These are phyloP conservation scores for Vishniacozyma victoriae DNA, from an alignment of 768 basidiomycete species.

Conservation along the genomic window DNA sequence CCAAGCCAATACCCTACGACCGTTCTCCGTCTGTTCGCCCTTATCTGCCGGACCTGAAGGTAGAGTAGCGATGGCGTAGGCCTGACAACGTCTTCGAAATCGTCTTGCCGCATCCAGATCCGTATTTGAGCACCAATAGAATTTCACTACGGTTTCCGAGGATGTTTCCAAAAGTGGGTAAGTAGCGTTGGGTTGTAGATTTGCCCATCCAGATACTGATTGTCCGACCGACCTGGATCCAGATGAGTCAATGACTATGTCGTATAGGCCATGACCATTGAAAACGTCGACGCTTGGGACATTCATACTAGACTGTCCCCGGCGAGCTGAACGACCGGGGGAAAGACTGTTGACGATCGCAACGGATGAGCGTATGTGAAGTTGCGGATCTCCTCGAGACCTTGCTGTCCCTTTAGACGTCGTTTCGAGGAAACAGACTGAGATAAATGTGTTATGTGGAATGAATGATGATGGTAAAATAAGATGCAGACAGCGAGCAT, in stretches of 20 bases:
- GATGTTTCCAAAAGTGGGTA: background rate
- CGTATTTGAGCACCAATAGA: background rate
- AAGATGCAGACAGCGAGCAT: no score
- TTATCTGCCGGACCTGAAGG: background rate
- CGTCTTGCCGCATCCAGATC: background rate
- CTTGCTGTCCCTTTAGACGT: no score
- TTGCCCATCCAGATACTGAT: background rate
- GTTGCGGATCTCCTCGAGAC: no score
- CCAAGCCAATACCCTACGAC: slow-evolving; percentile 12
- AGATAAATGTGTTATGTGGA: no score
- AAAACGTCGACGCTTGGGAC: no score
- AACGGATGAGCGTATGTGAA: no score
- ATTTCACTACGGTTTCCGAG: background rate
- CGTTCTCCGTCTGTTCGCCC: background rate
- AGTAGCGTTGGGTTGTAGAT: background rate
- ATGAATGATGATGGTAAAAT: no score
- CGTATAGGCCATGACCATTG: background rate
- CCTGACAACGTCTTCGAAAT: slow-evolving; percentile 16
- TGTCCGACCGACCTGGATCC: background rate
- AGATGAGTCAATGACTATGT: background rate
- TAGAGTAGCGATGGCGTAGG: slow-evolving; percentile 9
- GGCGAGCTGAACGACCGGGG: background rate
- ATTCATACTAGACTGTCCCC: background rate
- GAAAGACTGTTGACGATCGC: no score
- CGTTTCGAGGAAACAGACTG: no score